phyloP scores from a whole-genome alignment of 1,284 basidiomycete genomes.

The Cryptococcus sp. region DNA sequence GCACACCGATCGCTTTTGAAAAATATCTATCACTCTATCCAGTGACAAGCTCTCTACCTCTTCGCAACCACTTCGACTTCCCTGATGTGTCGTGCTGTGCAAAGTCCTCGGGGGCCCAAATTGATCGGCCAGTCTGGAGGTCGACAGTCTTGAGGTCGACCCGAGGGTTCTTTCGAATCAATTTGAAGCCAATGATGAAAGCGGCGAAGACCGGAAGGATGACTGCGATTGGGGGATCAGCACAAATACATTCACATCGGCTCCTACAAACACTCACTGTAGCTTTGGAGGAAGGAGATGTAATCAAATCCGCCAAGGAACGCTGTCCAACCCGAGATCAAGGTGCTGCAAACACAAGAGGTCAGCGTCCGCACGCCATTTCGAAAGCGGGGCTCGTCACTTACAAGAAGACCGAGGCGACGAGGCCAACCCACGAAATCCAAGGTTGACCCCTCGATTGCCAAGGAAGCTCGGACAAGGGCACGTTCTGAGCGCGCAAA shows the following conservation, averaged over 20 bases:
- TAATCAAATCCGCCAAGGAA: not conserved
- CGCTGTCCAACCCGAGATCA: conserved; percentile 1
- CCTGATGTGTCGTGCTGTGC: too few relatives aligned
- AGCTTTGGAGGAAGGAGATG: conserved; percentile 1
- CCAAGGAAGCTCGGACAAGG: conserved; percentile 55
- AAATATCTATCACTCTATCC: too few relatives aligned
- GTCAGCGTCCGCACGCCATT: too few relatives aligned
- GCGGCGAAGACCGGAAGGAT: not conserved
- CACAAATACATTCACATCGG: too few relatives aligned
- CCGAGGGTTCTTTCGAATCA: not conserved
- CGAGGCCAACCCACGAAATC: too few relatives aligned
- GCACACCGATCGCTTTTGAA: too few relatives aligned
- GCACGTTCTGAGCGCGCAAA: conserved; percentile 51
- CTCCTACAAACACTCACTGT: not conserved
- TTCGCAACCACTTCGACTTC: too few relatives aligned
- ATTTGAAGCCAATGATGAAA: not conserved
- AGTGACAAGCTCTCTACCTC: too few relatives aligned
- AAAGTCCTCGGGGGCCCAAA: too few relatives aligned
- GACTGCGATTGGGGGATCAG: not conserved
- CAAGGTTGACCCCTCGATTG: not conserved
- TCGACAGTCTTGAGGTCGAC: not conserved
- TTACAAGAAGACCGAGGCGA: too few relatives aligned
- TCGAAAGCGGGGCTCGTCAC: too few relatives aligned
- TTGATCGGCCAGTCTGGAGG: not conserved
- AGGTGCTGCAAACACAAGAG: not conserved